Evolutionary conservation across 176 grass and related monocot species (phyloP).

Genomic region (Bromus sterilis): DNA sequence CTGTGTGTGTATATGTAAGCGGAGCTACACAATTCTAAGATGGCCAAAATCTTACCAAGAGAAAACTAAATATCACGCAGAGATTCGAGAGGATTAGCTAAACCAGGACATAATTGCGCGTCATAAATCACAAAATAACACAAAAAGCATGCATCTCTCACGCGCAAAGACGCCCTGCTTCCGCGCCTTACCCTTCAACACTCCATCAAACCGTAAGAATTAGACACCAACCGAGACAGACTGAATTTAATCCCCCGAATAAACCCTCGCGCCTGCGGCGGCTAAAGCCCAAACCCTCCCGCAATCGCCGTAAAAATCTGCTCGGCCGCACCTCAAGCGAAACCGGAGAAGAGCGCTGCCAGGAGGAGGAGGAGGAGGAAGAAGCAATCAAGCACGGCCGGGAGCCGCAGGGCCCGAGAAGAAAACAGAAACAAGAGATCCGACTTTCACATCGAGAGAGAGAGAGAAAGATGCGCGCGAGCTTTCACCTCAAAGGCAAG

Average conservation of each 20-base stretch:
- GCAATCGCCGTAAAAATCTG: background rate
- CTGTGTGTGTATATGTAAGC: background rate
- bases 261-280: constrained; percentile 2
- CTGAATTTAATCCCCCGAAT: background rate
- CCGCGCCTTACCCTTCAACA: background rate
- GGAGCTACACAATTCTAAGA: background rate
- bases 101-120: background rate
- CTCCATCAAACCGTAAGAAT: background rate
- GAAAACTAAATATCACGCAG: background rate
- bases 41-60: background rate
- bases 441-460: constrained; percentile 8
- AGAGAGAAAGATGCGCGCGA: background rate
- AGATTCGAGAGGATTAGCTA: background rate
- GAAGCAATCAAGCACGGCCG: background rate
- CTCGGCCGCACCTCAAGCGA: background rate
- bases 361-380: constrained; percentile 12
- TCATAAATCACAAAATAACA: background rate
- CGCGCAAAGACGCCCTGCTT: background rate
- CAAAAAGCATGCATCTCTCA: background rate
- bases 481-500: constrained; percentile 20
- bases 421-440: background rate
- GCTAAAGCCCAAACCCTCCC: background rate
- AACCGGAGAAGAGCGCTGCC: background rate
- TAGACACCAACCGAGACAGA: background rate
- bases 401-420: background rate